Conservation (phyloP, 2,329 filamentous ascomycete species). For the Corinectria fuckeliana region DNA sequence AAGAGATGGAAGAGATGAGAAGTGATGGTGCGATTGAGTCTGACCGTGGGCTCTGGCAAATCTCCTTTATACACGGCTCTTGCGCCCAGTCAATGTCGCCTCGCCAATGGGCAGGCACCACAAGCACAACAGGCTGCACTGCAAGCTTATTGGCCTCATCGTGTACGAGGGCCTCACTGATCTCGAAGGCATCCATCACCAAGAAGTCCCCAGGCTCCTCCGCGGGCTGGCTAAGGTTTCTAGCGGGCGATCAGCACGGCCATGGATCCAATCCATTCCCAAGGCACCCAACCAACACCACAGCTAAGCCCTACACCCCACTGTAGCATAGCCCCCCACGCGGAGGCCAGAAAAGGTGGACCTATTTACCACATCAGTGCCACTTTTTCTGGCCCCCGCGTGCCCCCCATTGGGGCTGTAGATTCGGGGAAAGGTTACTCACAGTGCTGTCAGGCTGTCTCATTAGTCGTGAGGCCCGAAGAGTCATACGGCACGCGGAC, state of each 20-base stretch:
- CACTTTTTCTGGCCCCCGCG: too few relatives aligned
- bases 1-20: not conserved
- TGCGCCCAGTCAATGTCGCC: not conserved
- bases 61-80: not conserved
- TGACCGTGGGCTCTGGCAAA: not conserved
- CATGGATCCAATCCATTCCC: too few relatives aligned
- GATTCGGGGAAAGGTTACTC: not conserved
- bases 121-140: not conserved
- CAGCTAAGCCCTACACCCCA: too few relatives aligned
- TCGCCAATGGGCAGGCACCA: not conserved
- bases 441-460: not conserved
- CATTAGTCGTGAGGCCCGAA: not conserved
- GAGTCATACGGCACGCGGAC: not conserved
- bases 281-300: too few relatives aligned
- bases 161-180: too few relatives aligned
- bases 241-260: not conserved
- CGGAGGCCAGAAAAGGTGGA: too few relatives aligned
- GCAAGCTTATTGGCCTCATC: too few relatives aligned
- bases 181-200: not conserved
- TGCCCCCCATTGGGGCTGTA: too few relatives aligned
- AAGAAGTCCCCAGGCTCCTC: too few relatives aligned
- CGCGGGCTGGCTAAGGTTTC: not conserved
- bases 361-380: too few relatives aligned
- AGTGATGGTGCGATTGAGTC: not conserved
- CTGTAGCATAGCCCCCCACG: too few relatives aligned